Base-by-base conservation (phyloP, 1,284 basidiomycete genomes). In the Heliocybe sulcata region DNA sequence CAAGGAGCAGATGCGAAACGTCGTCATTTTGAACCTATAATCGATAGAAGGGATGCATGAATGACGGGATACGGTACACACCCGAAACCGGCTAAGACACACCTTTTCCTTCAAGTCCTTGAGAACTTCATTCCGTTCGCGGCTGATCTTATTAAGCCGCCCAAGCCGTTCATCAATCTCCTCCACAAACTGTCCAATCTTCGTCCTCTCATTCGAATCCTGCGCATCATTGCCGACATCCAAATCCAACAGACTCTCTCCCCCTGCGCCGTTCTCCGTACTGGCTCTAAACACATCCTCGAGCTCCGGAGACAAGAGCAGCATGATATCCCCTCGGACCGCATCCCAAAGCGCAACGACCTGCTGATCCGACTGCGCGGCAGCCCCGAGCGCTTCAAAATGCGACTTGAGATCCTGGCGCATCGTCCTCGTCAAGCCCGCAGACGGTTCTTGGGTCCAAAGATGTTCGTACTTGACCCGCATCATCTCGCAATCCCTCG, bases 81-180 rank as follows among this genome's bases (percentile, higher is more conserved):
- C 12, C n/a, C 23, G n/a, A 26, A 38, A 54, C 20, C 35, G 23
- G 25, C 0, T 22, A 12, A 25, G 11, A 51, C 57, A 25, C 52
- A 90, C 91, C 80, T 92, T 94, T 50, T 97, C 93, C 69, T 98
- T 98, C 51, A 99, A 76, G 67, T 98, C 94, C 66, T 91, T 92
- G 50, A 99, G 73, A 0, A 94, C 86, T 58, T 94, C 91, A 20
- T 80, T 82, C 35, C 96, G 77, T 69, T 98, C 95, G 56, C 83
- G 81, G 45, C 86, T 79, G 60, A 97, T 89, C 75, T 93, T 90
- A 70, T 83, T 86, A 54, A 96, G 67, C 58, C 84, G 75, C 23
- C 83, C 85, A 3, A 96, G 69, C 42, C 84, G 72, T 58, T 94
- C 90, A 57, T 90, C 85, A 52, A 95, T 89, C 60, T 92, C 86